Base-by-base conservation (phyloP, 202 grass and related monocot species). In the Carex arenaria region DNA sequence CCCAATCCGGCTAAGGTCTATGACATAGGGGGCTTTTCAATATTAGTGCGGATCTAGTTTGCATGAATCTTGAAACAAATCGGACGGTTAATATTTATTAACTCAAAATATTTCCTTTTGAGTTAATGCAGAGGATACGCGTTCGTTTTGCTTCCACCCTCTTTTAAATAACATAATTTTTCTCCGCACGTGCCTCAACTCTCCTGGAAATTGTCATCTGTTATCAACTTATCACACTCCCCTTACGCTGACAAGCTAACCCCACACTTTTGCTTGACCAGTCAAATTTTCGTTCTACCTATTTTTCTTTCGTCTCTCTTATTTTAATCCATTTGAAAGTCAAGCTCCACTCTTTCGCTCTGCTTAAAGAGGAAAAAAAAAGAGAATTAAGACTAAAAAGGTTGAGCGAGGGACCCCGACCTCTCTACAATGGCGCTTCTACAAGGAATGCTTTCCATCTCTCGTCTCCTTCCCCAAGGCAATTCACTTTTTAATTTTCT, bases 391-490 rank as follows among this genome's bases (percentile, higher is more conserved):
- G 42, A 45, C 42, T 52, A 52, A 28, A 0, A 53, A 53, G 49
- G 71, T 5, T 28, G 70, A 53, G 47, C 45, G 71, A 74, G 71
- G 9, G 4, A 54, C 12, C 26, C 12, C 49, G 28, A 56, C 9
- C 13, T 69, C 42, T 19, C 80, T 67, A 15, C 28, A 38, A 82
- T 82, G 80, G 45, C 43, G 63, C 38, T 69, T 67, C 43, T 82
- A 19, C 80, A 56, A 38, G 80, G 34, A 12, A 19, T 68, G 26
- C 80, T 63, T 56, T 28, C 80, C 63, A 20, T 82, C 45, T 69
- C 63, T 53, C 23, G 12, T 32, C 63, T 56, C 47, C 62, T 82
- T 56, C 62, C 63, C 4, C 64, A 82, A 61, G 80, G 80, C 23
- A 82, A 82, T 64, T 63, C 78, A 59, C 0, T 66, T 28, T 14